Percentiles rank a stretch among this genome's conserved stretches.
Conservation (phyloP, 2,329 filamentous ascomycete species). For the Cytospora mali region DNA sequence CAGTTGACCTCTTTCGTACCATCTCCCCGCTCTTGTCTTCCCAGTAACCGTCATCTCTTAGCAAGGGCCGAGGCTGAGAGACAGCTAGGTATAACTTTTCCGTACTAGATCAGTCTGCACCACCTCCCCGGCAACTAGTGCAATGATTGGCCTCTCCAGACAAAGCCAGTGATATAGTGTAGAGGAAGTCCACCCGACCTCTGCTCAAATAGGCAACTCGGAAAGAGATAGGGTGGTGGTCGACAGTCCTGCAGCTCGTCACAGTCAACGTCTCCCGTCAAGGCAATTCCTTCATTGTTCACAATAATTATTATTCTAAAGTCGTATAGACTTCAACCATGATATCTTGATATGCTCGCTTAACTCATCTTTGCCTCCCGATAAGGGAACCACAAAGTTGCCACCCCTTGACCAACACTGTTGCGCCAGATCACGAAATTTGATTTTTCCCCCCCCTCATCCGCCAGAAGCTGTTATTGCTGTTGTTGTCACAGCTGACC, state of each 20-base stretch:
- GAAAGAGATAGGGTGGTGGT: background rate
- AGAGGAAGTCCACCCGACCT: background rate
- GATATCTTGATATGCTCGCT: constrained; percentile 24
- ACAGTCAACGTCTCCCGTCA: background rate
- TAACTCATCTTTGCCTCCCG: constrained; percentile 11
- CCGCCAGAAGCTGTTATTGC: constrained; percentile 8
- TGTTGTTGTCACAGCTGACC: constrained; percentile 17
- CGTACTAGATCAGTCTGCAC: too few species aligned
- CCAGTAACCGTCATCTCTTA: too few species aligned
- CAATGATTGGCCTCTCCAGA: too few species aligned
- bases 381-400: background rate
- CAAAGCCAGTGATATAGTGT: background rate
- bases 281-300: background rate
- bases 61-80: too few species aligned
- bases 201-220: too few species aligned
- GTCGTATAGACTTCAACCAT: constrained; percentile 11
- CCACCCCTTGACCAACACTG: background rate
- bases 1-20: background rate
- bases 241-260: background rate
- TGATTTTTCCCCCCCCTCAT: constrained; percentile 1
- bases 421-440: constrained; percentile 8
- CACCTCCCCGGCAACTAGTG: too few species aligned
- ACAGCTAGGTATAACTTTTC: too few species aligned
- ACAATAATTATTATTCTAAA: constrained; percentile 24
- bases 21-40: too few species aligned